phyloP scores from a whole-genome alignment of 768 basidiomycete genomes.

The Pulveroboletus sp. region DNA sequence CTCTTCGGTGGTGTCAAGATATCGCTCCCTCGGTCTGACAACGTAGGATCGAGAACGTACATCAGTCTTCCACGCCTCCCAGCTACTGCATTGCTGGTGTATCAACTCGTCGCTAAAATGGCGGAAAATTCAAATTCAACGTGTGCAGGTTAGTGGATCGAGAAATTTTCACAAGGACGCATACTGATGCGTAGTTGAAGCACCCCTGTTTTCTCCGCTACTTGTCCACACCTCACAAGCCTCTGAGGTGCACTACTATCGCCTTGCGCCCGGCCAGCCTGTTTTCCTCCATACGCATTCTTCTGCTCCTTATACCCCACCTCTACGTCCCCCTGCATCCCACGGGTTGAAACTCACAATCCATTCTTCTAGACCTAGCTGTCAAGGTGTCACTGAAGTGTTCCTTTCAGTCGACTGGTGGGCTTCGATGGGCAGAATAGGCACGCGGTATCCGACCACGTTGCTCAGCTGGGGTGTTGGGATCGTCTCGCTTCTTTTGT shows the following conservation, averaged over 20 bases:
- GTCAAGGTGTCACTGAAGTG: slow-evolving; percentile 37
- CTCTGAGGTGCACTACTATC: slow-evolving; percentile 66
- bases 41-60: slow-evolving; percentile 36
- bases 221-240: slow-evolving; percentile 56
- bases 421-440: slow-evolving; percentile 64
- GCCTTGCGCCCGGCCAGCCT: slow-evolving; percentile 34
- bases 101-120: slow-evolving; percentile 43
- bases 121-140: slow-evolving; percentile 6
- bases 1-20: slow-evolving; percentile 36
- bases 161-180: neutral
- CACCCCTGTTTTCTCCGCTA: slow-evolving; percentile 56
- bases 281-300: slow-evolving; percentile 60
- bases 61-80: slow-evolving; percentile 53
- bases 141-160: slow-evolving; percentile 28
- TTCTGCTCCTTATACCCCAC: slow-evolving; percentile 57
- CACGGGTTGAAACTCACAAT: slow-evolving; percentile 52
- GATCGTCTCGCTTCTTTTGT: slow-evolving; percentile 55
- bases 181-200: slow-evolving; percentile 33
- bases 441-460: slow-evolving; percentile 70
- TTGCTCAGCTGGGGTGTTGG: slow-evolving; percentile 72
- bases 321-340: slow-evolving; percentile 8
- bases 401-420: slow-evolving; percentile 64
- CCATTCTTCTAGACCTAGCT: slow-evolving; percentile 51
- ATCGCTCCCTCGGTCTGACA: slow-evolving; percentile 24
- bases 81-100: slow-evolving; percentile 61